phyloP scores from a whole-genome alignment of 2,329 filamentous ascomycete genomes.

The Gyromitra esculenta region DNA sequence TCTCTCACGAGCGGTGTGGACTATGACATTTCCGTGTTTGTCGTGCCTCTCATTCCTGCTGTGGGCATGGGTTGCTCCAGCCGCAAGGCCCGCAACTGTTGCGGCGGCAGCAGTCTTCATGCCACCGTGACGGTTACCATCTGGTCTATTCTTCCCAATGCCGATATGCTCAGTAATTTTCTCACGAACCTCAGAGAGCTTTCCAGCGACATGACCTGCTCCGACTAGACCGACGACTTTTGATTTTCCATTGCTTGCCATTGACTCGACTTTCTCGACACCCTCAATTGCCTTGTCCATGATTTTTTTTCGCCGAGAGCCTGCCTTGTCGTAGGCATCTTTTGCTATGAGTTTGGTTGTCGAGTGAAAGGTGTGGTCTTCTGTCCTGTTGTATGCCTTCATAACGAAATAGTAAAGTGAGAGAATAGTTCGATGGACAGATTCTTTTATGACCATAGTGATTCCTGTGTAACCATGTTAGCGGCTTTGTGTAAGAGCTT shows the following conservation, averaged over 20 bases:
- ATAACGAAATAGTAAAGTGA: conserved; percentile 75
- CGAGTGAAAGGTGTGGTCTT: conserved; percentile 61
- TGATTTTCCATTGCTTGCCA: conserved; percentile 34
- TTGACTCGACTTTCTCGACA: conserved; percentile 31
- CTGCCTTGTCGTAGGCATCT: conserved; percentile 54
- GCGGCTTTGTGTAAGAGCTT: background rate
- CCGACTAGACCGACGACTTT: conserved; percentile 38
- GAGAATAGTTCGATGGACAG: conserved; percentile 76
- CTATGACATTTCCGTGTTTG: conserved; percentile 45
- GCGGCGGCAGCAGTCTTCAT: conserved; percentile 32
- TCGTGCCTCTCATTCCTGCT: conserved; percentile 35
- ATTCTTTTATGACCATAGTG: conserved; percentile 86
- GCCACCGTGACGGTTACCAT: conserved; percentile 18
- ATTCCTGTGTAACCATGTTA: conserved; percentile 61
- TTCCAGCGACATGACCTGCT: conserved; percentile 16
- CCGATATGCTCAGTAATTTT: conserved; percentile 31
- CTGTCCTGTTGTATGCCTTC: conserved; percentile 60
- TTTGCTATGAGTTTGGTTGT: conserved; percentile 51
- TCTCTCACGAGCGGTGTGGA: conserved; percentile 32
- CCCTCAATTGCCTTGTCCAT: conserved; percentile 43
- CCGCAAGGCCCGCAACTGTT: conserved; percentile 30
- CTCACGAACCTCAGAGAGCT: conserved; percentile 32
- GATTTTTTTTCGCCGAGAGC: conserved; percentile 50
- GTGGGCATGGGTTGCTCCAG: conserved; percentile 35
- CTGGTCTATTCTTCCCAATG: conserved; percentile 26